Conservation (phyloP, 2,329 filamentous ascomycete genomes). For the Penicillium sp. region DNA sequence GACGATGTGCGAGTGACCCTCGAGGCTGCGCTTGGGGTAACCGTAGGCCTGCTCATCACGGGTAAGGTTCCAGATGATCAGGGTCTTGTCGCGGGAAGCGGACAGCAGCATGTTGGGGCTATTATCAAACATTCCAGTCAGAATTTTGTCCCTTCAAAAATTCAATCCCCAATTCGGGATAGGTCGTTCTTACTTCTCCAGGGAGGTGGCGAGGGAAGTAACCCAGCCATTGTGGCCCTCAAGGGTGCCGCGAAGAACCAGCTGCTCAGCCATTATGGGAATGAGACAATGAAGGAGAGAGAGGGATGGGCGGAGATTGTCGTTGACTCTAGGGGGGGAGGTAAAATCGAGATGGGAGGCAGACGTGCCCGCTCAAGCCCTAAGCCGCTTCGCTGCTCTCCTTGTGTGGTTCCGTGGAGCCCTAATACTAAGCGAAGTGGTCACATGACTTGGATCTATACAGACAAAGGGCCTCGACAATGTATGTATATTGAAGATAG, state of each 20-base stretch:
- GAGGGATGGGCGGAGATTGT: slow-evolving; percentile 42
- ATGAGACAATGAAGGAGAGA: slow-evolving; percentile 40
- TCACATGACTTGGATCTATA: slow-evolving; percentile 24
- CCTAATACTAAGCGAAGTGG: slow-evolving; percentile 35
- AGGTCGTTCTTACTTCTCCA: slow-evolving; percentile 77
- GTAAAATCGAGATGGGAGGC: slow-evolving; percentile 41
- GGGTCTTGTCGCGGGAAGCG: slow-evolving; percentile 92
- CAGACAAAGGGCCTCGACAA: background rate
- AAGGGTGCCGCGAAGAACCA: slow-evolving; percentile 94
- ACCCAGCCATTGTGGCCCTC: slow-evolving; percentile 99
- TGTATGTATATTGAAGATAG: background rate
- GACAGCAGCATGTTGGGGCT: slow-evolving; percentile 99
- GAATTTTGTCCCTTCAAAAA: slow-evolving; percentile 30
- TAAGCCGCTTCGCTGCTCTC: slow-evolving; percentile 35
- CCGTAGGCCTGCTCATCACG: slow-evolving; percentile 97
- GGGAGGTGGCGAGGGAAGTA: slow-evolving; percentile 94
- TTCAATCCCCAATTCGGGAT: slow-evolving; percentile 24
- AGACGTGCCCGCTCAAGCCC: slow-evolving; percentile 37
- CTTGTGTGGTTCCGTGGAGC: slow-evolving; percentile 30
- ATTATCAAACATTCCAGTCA: slow-evolving; percentile 36
- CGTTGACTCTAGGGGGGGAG: slow-evolving; percentile 37
- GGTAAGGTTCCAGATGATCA: slow-evolving; percentile 99
- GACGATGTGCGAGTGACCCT: slow-evolving; percentile 99
- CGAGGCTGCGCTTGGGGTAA: slow-evolving; percentile 97
- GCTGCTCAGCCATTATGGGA: slow-evolving; percentile 78